Base-by-base conservation (phyloP, 805 yeast species). In the Candida vaughaniae region DNA sequence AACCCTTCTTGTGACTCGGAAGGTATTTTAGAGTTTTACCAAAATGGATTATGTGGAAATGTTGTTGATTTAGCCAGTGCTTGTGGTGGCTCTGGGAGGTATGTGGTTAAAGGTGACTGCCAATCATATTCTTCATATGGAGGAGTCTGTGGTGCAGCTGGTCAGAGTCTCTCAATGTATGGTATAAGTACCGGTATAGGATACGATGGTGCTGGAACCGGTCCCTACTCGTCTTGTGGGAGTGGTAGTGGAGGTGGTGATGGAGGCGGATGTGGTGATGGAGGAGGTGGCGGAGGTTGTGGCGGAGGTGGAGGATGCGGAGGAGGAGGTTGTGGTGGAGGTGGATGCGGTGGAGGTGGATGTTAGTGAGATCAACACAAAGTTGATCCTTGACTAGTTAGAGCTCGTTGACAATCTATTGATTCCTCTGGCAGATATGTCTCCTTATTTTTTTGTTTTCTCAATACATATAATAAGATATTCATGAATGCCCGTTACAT, bases 51-150 rank as follows among this genome's bases (percentile, higher is more conserved):
- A 20, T 33, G 36, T 26, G 31, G 19, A 11, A 11, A 18, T 8
- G 25, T 33, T 6, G 8, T 33, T 10, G 31, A 33, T 11, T 10
- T 6, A n/a, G 25, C 36, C 11, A 33, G 36, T 27, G 25, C 31
- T 11, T 33, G 31, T 26, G 29, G 25, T 6, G 16, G 11, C 19
- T 12, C 8, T 14, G 6, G 4, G 5, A 3, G 15, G 12, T n/a
- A 9, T 8, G 9, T n/a, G 8, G 9, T 30, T 12, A 18, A n/a
- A 5, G 22, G 31, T 4, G 3, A 23, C 3, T 18, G 33, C 11
- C 4, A 12, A 5, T 19, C 33, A 6, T 20, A 18, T 14, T 18
- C 33, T 6, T 4, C 9, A 9, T 18, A 18, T 16, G 23, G 25
- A 5, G 28, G 34, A 15, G 20, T 18, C 5, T 31, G 34, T 31